Evolutionary conservation across 1,139 yeast genomes (phyloP), one percentile per base, ranked within the genome.

Genomic region (Suhomyces panamericanus): DNA sequence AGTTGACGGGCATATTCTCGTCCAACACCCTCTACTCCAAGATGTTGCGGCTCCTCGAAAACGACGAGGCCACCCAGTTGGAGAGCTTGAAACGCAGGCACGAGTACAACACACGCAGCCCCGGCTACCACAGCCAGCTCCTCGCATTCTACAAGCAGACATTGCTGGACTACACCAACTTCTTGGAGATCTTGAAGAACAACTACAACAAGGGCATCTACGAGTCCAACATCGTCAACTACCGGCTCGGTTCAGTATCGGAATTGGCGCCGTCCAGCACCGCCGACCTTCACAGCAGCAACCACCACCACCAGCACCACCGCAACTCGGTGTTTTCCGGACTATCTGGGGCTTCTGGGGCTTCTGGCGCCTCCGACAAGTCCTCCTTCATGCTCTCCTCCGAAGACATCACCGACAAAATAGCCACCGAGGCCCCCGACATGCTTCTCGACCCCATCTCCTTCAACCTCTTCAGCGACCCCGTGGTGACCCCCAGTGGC

Each of bases 401-500:
- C 14, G 35, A 36, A 9, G 49, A 51, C 8, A 35, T 39, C 4
- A 15, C 41, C 14, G 51, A 48, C 7, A 42, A 41, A 16, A 52
- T 54, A 3, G 41, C 51, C 6, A 59, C 55, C 5, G 71, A 70
- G 15, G 69, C 71, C 0, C 81, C 81, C 0, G 79, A 73, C 29
- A 63, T 62, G 42, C 56, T 74, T 15, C 48, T 73, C 14, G 80
- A 77, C 49, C 81, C 81, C 6, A 73, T 77, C 24, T 70, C 79
- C 2, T 74, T 71, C 55, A 68, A 69, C 38, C 49, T 76, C 32
- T 75, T 75, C 53, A 54, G 53, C 31, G 74, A 77, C 37, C 81
- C 81, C 0, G 81, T 77, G 6, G 59, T 76, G n/a, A 65, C 77
- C 12, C 78, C 77, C 11, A 68, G 77, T 20, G 81, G 81, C 2